These are phyloP conservation scores for Fonsecaea monophora DNA, from an alignment of 2,329 filamentous ascomycete genomes.

Conservation along the genomic window DNA sequence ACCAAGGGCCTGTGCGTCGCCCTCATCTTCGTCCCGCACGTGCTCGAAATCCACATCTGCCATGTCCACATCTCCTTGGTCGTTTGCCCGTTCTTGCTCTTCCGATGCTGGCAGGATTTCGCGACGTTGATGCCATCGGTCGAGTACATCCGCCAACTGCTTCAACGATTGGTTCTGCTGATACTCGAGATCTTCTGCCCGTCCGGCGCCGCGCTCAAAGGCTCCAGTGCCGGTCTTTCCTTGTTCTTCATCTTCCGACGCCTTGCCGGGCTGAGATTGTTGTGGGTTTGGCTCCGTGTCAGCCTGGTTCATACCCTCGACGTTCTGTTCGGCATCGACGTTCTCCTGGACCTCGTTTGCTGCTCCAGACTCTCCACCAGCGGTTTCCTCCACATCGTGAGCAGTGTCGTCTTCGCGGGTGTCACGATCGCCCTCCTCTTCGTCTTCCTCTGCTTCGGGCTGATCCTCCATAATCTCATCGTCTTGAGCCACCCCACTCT, in stretches of 20 bases:
- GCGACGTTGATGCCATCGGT: constrained; percentile 89
- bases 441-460: constrained; percentile 49
- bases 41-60: constrained; percentile 89
- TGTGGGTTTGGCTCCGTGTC: constrained; percentile 35
- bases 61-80: constrained; percentile 72
- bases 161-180: constrained; percentile 77
- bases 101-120: constrained; percentile 73
- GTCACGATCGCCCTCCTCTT: constrained; percentile 43
- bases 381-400: constrained; percentile 54
- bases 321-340: constrained; percentile 44
- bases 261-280: constrained; percentile 34
- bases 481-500: constrained; percentile 49
- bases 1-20: constrained; percentile 91
- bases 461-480: constrained; percentile 40
- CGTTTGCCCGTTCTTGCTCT: constrained; percentile 59
- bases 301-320: constrained; percentile 35
- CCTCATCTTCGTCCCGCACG: constrained; percentile 78
- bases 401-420: constrained; percentile 48
- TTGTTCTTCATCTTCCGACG: constrained; percentile 37
- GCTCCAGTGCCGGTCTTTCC: constrained; percentile 36
- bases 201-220: constrained; percentile 36
- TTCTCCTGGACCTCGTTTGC: constrained; percentile 51
- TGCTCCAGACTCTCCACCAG: constrained; percentile 53
- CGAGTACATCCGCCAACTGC: constrained; percentile 89
- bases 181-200: constrained; percentile 35